A percentile compares a stretch with the other conserved stretches of the same genome.
Evolutionary conservation across 163 green algal species (phyloP).

Genomic region (Trebouxiophyceae sp.): DNA sequence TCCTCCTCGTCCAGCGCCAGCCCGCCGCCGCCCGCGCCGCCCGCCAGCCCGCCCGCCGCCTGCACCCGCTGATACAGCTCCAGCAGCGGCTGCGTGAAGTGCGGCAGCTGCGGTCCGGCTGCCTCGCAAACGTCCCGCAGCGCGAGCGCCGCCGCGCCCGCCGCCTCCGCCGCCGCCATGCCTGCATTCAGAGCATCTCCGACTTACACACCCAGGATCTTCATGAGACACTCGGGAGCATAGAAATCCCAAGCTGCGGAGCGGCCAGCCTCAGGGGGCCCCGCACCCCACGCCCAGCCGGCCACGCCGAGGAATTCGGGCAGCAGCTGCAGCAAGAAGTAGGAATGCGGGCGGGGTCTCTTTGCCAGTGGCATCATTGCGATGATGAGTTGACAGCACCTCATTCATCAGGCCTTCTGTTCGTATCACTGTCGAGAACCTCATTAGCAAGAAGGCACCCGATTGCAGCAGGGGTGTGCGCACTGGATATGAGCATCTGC

Average conservation of each 20-base stretch:
- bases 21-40: background rate
- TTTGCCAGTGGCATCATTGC: too few species aligned
- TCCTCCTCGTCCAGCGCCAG: slow-evolving; percentile 43
- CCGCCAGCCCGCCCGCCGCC: slow-evolving; percentile 3
- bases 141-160: slow-evolving; percentile 38
- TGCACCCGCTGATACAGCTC: slow-evolving; percentile 44
- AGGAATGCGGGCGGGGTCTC: too few species aligned
- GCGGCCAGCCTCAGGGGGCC: too few species aligned
- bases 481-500: slow-evolving; percentile 21
- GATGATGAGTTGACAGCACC: too few species aligned
- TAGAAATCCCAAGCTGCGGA: too few species aligned
- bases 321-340: too few species aligned
- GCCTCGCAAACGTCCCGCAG: slow-evolving; percentile 57
- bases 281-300: too few species aligned
- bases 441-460: background rate
- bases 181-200: slow-evolving; percentile 23
- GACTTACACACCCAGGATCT: too few species aligned
- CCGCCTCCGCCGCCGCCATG: slow-evolving; percentile 29
- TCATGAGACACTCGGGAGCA: too few species aligned
- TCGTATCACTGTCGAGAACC: too few species aligned
- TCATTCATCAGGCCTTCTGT: too few species aligned
- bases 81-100: slow-evolving; percentile 44
- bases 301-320: too few species aligned
- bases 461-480: background rate
- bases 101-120: slow-evolving; percentile 44